Base-by-base conservation (phyloP, 352 stramenopile species). In the Phytopythium sindhum region DNA sequence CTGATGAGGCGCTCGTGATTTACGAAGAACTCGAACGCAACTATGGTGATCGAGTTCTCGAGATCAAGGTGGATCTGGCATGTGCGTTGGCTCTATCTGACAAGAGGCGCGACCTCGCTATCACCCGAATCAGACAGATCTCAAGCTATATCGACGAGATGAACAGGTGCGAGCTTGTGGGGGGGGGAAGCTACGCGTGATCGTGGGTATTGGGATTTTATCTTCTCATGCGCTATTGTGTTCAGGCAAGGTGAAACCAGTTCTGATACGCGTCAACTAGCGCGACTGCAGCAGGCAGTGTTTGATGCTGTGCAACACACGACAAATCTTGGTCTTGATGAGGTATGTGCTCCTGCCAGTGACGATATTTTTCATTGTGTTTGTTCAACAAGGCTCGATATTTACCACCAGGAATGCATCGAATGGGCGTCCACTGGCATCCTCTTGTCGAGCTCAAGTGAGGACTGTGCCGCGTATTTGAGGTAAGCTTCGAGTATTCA, bases 41-140 rank as follows among this genome's bases (percentile, higher is more conserved):
- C 37, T 90, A 88, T 33, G 81, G 79, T 5, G 80, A 87, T 61
- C 60, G 75, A 28, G 64, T 68, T 23, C 60, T 89, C 28, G 67
- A 80, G 29, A 90, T 94, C 44, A 79, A 75, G 52, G 50, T 91
- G 31, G 85, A 91, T 59, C 65, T 93, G 17, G 82, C 79, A n/a
- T 90, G 77, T 42, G 71, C 66, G 53, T 68, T 91, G 7, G 77
- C 78, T 54, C 63, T 63, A 50, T 67, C 63, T 70, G 78, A 64
- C 45, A 68, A 41, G 37, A 65, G 67, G 41, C 57, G 12, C 56
- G 74, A 63, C 24, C 61, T 75, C 56, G 76, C 80, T 0, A 80
- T 89, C 28, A 35, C 48, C 2, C 78, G 89, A 55, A 58, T 91
- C 14, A 81, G 29, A 24, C 26, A 11, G 8, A 55, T 55, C 19